These are phyloP conservation scores for Ligustrum vulgare DNA, from an alignment of 257 asterid genomes.

Conservation along the genomic window DNA sequence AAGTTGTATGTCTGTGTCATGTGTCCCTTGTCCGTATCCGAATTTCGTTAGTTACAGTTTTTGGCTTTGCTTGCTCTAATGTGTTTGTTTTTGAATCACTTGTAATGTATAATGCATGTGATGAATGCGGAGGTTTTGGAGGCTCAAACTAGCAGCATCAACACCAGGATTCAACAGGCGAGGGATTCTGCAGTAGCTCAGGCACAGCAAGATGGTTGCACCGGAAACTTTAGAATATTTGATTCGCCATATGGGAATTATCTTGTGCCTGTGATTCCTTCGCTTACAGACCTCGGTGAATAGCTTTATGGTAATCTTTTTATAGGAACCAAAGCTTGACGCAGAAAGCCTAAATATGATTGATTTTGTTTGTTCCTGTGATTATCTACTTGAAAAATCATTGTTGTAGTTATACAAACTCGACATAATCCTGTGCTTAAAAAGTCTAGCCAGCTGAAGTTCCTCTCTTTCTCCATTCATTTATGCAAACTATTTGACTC, in stretches of 20 bases:
- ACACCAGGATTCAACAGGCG: slow-evolving; percentile 47
- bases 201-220: slow-evolving; percentile 63
- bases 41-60: not conserved
- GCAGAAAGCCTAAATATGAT: not conserved
- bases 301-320: slow-evolving; percentile 23
- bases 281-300: slow-evolving; percentile 59
- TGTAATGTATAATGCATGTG: not conserved
- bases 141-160: slow-evolving; percentile 24
- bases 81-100: not conserved
- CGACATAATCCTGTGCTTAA: not conserved
- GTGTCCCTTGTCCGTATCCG: not conserved
- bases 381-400: not conserved
- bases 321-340: not conserved
- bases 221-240: slow-evolving; percentile 57
- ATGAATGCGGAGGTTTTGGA: slow-evolving; percentile 35
- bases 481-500: not conserved
- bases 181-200: slow-evolving; percentile 63
- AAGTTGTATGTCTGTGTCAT: not conserved
- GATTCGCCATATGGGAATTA: slow-evolving; percentile 72
- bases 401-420: not conserved
- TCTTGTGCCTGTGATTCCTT: slow-evolving; percentile 78
- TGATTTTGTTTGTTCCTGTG: not conserved
- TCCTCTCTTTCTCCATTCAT: not conserved
- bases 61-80: not conserved
- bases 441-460: not conserved